These are phyloP conservation scores for Coleophoma crateriformis DNA, from an alignment of 2,329 filamentous ascomycete species.

Conservation along the genomic window DNA sequence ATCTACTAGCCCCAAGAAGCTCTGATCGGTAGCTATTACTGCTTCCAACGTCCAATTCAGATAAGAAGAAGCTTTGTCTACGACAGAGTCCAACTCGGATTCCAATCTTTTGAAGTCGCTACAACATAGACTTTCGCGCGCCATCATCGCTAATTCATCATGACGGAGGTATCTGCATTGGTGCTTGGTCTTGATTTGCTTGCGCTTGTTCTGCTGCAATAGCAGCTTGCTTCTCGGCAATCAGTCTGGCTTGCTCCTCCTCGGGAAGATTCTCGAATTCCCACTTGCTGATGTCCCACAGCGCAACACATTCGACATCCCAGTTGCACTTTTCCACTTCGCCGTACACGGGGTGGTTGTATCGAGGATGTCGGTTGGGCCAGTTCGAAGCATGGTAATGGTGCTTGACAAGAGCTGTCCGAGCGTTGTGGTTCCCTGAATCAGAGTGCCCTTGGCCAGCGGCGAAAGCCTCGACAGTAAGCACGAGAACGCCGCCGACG, in stretches of 20 bases:
- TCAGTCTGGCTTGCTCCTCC: conserved; percentile 49
- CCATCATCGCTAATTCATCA: too few species aligned
- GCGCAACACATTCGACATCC: conserved; percentile 55
- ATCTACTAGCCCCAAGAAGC: too few species aligned
- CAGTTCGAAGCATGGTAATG: conserved; percentile 72
- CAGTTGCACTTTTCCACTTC: conserved; percentile 70
- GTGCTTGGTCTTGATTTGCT: too few species aligned
- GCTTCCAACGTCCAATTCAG: too few species aligned
- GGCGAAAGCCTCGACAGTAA: conserved; percentile 67
- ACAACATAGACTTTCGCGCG: too few species aligned
- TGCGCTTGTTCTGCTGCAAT: conserved; percentile 3
- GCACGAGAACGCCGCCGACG: conserved; percentile 57
- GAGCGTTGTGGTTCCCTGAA: conserved; percentile 63
- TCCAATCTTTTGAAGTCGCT: too few species aligned
- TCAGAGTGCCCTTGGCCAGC: conserved; percentile 70
- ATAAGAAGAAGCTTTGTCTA: too few species aligned
- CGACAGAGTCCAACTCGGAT: too few species aligned
- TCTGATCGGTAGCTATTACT: too few species aligned
- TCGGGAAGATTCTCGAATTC: conserved; percentile 52
- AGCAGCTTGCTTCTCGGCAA: conserved; percentile 17
- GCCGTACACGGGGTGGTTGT: conserved; percentile 62
- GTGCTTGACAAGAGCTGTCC: conserved; percentile 64
- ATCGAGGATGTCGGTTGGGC: conserved; percentile 61
- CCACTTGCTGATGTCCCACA: conserved; percentile 61
- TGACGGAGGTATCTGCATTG: too few species aligned